These are phyloP conservation scores for Leptomonas pyrrhocoris DNA, from an alignment of 208 protist species.

Conservation along the genomic window DNA sequence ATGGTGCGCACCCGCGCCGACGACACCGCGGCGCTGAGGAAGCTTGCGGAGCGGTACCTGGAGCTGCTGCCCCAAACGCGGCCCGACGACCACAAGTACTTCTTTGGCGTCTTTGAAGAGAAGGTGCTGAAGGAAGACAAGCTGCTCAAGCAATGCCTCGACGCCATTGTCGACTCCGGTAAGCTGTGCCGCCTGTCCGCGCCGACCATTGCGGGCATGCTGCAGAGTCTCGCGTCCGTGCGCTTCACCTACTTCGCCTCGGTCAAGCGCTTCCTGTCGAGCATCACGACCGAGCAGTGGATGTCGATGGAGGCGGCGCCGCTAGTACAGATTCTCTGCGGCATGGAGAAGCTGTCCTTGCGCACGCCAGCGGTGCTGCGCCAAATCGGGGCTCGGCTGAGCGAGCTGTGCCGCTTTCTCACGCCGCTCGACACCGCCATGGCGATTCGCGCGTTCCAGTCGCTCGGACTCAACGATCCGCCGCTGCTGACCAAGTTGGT, in stretches of 20 bases:
- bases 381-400: conserved; percentile 47
- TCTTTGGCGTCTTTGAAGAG: conserved; percentile 84
- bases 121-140: conserved; percentile 89
- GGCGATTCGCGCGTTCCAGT: conserved; percentile 68
- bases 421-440: conserved; percentile 61
- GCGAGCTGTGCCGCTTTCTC: conserved; percentile 53
- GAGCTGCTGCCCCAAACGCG: conserved; percentile 52
- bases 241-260: conserved; percentile 78
- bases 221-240: conserved; percentile 74
- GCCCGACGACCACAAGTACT: conserved; percentile 85
- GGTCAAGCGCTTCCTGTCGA: conserved; percentile 62
- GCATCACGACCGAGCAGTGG: conserved; percentile 83
- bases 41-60: conserved; percentile 67
- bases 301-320: conserved; percentile 69
- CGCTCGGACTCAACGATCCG: conserved; percentile 60
- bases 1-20: conserved; percentile 73
- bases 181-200: conserved; percentile 54
- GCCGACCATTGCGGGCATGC: conserved; percentile 67
- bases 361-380: conserved; percentile 51
- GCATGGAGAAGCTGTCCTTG: conserved; percentile 63
- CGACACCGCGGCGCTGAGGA: conserved; percentile 40
- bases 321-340: conserved; percentile 69
- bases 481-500: conserved; percentile 58
- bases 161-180: conserved; percentile 52
- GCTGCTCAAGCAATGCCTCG: conserved; percentile 72